Evolutionary conservation across 768 basidiomycete species (phyloP), one percentile per base, ranked within the genome.

Genomic region (Lepiota brunneoincarnata): DNA sequence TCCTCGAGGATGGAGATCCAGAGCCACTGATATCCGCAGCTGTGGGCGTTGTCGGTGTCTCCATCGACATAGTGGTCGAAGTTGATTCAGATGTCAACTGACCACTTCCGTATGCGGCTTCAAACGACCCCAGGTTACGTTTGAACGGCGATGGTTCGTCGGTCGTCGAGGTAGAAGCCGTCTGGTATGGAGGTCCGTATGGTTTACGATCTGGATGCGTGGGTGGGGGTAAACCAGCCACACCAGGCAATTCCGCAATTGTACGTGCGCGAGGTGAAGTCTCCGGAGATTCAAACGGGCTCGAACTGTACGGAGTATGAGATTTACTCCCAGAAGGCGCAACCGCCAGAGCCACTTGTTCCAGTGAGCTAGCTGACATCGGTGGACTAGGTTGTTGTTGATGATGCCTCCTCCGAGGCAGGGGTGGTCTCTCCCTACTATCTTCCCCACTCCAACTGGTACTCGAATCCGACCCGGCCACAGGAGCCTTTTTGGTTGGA

Each of bases 181-280:
- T 23, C 3, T 57, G 54, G 21, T 54, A 52, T 18, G 57, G 36
- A 4, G 63, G 39, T 36, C 34, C 20, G 20, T 60, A 55, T 0
- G 61, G 61, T 50, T 79, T 79, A 17, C 80, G 77, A 57, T 78
- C 78, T 0, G 84, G 84, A 60, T 87, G 84, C 5, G 64, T 78
- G 1, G 84, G 84, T 0, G 83, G 54, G 4, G 67, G 65, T 7
- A 54, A 59, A 51, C 57, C 51, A 24, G 51, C 50, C 20, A 44
- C 31, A 11, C 38, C 45, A 17, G 49, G 49, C 11, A 42, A 42
- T 34, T 51, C 49, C 7, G 35, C n/a, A 11, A 18, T 14, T 6
- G 45, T 39, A 6, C 37, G 31, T 12, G 28, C 6, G 10, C 23
- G 49, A 21, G 49, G 49, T 2, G 52, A 45, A 6, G 38, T 21